Percentiles rank a stretch among this genome's conserved stretches.
Conservation (phyloP, 2,329 filamentous ascomycete genomes). For the Monilinia aucupariae region DNA sequence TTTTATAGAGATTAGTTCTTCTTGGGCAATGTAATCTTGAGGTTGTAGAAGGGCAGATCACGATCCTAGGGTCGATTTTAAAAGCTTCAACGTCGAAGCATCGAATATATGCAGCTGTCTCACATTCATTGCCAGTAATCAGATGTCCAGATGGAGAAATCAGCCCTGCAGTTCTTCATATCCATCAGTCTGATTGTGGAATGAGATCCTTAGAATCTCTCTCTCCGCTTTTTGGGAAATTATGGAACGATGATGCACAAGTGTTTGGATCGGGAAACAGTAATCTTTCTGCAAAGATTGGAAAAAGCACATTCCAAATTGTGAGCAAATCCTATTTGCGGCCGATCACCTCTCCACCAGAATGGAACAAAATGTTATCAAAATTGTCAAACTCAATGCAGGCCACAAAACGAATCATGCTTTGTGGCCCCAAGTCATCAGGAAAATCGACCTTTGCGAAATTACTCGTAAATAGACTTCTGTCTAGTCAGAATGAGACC, state of each 20-base stretch:
- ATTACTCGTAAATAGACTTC: conserved; percentile 59
- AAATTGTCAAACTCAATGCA: conserved; percentile 33
- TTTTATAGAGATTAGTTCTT: conserved; percentile 51
- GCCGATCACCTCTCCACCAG: conserved; percentile 50
- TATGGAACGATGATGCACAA: conserved; percentile 53
- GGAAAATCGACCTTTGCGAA: conserved; percentile 72
- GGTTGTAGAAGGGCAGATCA: conserved; percentile 56
- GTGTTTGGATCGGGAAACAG: conserved; percentile 21
- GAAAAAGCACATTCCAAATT: conserved; percentile 44
- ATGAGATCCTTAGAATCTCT: conserved; percentile 52
- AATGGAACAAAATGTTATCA: conserved; percentile 49
- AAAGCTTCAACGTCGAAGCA: conserved; percentile 42
- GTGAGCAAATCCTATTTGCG: conserved; percentile 47
- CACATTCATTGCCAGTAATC: conserved; percentile 65
- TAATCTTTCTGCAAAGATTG: conserved; percentile 19
- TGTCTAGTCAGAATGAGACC: conserved; percentile 35
- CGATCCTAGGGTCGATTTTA: conserved; percentile 60
- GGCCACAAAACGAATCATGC: conserved; percentile 44
- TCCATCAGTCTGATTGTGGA: conserved; percentile 45
- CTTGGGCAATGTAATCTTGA: conserved; percentile 64
- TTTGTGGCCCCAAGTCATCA: conserved; percentile 65
- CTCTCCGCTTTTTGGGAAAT: conserved; percentile 59
- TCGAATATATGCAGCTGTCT: conserved; percentile 62
- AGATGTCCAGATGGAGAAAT: conserved; percentile 43
- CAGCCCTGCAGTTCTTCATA: conserved; percentile 49